phyloP scores from a whole-genome alignment of 306 rosid species.

The Inga laurina region DNA sequence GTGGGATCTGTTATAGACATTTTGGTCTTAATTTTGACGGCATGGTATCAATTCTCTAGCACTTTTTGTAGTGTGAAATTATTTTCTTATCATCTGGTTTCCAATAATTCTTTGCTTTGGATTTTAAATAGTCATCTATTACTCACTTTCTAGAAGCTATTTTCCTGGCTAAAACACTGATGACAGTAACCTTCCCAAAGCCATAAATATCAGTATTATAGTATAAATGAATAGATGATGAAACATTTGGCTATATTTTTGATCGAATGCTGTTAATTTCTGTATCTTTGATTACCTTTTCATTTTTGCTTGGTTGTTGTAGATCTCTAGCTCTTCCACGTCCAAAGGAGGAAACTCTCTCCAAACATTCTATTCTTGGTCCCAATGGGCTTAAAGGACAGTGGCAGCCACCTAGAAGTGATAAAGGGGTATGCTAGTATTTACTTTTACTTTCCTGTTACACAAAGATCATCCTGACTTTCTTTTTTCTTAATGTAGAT shows the following conservation, averaged over 20 bases:
- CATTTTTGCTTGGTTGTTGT: slow-evolving; percentile 36
- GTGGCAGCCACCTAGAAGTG: slow-evolving; percentile 73
- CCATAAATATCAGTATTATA: background rate
- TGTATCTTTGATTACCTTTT: background rate
- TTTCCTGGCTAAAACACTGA: background rate
- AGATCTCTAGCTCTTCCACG: slow-evolving; percentile 66
- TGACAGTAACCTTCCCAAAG: background rate
- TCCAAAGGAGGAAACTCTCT: slow-evolving; percentile 82
- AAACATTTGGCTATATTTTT: background rate
- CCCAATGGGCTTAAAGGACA: slow-evolving; percentile 80
- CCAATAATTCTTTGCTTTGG: background rate
- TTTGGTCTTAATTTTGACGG: background rate
- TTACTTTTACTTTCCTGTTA: slow-evolving; percentile 27
- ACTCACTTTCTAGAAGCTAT: background rate
- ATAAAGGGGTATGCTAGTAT: slow-evolving; percentile 67
- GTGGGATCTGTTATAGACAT: background rate
- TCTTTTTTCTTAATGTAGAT: slow-evolving; percentile 64
- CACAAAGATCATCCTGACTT: slow-evolving; percentile 42
- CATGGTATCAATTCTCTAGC: background rate
- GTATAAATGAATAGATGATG: background rate
- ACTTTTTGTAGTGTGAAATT: background rate
- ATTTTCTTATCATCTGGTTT: background rate
- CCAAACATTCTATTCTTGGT: slow-evolving; percentile 90
- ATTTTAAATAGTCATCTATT: background rate
- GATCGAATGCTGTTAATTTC: background rate